Conservation (phyloP, 108 stramenopile genomes). For the Skeletonema tropicum region DNA sequence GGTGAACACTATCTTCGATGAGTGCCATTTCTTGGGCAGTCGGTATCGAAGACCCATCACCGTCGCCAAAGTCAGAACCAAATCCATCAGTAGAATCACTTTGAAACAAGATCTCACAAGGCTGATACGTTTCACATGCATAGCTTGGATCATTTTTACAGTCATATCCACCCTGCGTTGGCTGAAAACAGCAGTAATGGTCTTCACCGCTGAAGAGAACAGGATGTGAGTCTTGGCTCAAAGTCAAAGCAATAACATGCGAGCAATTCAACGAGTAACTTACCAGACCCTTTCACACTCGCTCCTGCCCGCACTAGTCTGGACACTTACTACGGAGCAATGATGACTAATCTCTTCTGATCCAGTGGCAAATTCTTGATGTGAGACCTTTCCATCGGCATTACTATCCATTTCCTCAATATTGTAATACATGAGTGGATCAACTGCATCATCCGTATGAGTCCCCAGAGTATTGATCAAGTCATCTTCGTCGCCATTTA, state of each 20-base stretch:
- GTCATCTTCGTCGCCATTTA: background rate
- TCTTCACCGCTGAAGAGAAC: background rate
- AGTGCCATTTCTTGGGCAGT: constrained; percentile 5
- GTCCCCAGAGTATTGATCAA: background rate
- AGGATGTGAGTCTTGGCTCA: background rate
- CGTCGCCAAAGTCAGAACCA: background rate
- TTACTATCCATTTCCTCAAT: background rate
- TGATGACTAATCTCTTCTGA: background rate
- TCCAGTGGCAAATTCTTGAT: background rate
- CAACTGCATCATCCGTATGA: background rate
- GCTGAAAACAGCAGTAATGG: background rate
- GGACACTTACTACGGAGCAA: background rate
- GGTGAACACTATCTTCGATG: background rate
- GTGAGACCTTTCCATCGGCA: background rate
- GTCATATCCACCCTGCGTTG: constrained; percentile 5
- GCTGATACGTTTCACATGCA: background rate
- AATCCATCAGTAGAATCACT: background rate
- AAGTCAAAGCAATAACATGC: background rate
- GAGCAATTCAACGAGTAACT: background rate
- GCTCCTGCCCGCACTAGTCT: background rate
- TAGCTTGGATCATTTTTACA: background rate
- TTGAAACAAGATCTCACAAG: background rate
- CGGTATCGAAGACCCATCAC: background rate
- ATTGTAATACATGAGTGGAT: background rate
- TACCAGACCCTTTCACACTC: background rate